phyloP scores from a whole-genome alignment of 345 rosid species.

The Corchorus olitorius region DNA sequence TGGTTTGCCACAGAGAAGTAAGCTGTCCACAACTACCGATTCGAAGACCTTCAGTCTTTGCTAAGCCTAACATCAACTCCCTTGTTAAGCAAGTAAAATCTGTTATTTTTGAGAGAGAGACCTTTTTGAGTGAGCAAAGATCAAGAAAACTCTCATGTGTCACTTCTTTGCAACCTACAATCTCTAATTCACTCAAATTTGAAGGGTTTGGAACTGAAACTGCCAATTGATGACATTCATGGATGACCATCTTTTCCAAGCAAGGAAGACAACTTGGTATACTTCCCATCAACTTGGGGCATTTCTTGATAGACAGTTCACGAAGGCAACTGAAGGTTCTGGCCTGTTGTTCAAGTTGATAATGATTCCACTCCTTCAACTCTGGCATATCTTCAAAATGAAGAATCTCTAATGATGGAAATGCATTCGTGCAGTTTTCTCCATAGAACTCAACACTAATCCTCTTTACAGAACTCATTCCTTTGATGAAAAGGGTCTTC shows the following conservation, averaged over 20 bases:
- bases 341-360: background rate
- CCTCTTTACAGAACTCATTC: constrained; percentile 11
- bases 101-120: background rate
- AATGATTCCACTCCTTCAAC: constrained; percentile 21
- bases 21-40: background rate
- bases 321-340: constrained; percentile 5
- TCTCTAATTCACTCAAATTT: background rate
- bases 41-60: background rate
- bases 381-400: constrained; percentile 18
- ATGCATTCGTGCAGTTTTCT: constrained; percentile 5
- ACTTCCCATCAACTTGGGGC: constrained; percentile 9
- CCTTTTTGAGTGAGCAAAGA: background rate
- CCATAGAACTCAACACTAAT: constrained; percentile 26
- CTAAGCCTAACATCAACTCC: constrained; percentile 3
- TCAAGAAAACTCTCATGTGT: background rate
- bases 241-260: constrained; percentile 5
- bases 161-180: constrained; percentile 17
- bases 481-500: constrained; percentile 14
- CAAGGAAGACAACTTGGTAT: background rate
- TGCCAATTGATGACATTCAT: background rate
- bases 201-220: background rate
- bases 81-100: too few species aligned
- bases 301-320: background rate
- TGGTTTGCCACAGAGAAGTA: background rate
- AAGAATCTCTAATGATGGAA: constrained; percentile 22